These are phyloP conservation scores for Suillus lakei DNA, from an alignment of 768 basidiomycete genomes.

Conservation along the genomic window DNA sequence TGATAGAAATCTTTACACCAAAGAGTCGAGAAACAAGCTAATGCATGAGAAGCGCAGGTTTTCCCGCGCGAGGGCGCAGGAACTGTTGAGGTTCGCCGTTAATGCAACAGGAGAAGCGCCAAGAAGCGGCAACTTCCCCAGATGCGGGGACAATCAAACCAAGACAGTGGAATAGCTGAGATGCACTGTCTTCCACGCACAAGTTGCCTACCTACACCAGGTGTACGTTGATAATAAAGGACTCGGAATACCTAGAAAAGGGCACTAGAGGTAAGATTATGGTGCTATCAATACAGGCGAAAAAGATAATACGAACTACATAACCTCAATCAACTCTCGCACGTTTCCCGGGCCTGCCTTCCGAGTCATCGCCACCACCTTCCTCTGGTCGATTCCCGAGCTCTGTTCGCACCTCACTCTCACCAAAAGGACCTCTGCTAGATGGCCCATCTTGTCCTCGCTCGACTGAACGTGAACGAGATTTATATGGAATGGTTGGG, in stretches of 20 bases:
- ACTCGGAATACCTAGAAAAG: not conserved
- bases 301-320: slow-evolving; percentile 11
- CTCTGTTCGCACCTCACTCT: slow-evolving; percentile 27
- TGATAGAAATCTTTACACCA: not conserved
- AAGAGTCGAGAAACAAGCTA: not conserved
- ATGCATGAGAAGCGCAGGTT: not conserved
- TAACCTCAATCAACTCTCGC: slow-evolving; percentile 33
- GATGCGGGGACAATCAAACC: not conserved
- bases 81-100: not conserved
- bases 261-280: not conserved
- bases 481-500: slow-evolving; percentile 12
- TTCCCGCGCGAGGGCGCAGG: not conserved
- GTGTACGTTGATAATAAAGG: not conserved
- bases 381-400: slow-evolving; percentile 24
- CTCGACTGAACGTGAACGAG: slow-evolving; percentile 35
- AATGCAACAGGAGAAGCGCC: not conserved
- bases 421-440: slow-evolving; percentile 16
- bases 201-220: not conserved
- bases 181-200: not conserved
- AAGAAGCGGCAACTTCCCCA: not conserved
- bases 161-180: not conserved
- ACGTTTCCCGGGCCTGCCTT: slow-evolving; percentile 36
- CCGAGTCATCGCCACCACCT: slow-evolving; percentile 21
- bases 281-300: slow-evolving; percentile 11
- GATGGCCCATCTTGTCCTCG: slow-evolving; percentile 23